A percentile compares a stretch with the other conserved stretches of the same genome.
Conservation (phyloP, 2,329 filamentous ascomycete genomes). For the Diaporthe amygdali region DNA sequence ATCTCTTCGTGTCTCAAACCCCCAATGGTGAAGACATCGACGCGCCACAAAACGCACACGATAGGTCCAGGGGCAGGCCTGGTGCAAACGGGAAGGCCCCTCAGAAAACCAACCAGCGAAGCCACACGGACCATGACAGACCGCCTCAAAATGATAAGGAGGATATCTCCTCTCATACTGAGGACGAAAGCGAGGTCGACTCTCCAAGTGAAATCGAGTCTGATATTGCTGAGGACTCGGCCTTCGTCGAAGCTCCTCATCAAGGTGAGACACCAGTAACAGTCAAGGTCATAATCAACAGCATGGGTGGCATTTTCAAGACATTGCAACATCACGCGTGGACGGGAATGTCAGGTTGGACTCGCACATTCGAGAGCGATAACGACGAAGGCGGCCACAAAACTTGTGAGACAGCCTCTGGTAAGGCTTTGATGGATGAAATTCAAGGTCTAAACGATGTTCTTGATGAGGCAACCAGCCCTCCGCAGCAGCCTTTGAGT, state of each 20-base stretch:
- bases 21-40: neutral
- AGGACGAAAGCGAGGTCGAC: neutral
- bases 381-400: neutral
- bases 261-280: neutral
- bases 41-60: neutral
- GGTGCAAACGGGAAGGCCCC: neutral
- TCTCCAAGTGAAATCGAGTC: neutral
- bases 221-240: neutral
- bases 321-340: constrained; percentile 18
- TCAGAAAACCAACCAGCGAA: neutral
- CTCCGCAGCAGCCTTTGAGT: neutral
- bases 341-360: constrained; percentile 5
- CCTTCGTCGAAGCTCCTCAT: constrained; percentile 18
- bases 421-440: neutral
- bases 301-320: constrained; percentile 16
- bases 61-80: neutral
- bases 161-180: neutral
- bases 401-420: neutral
- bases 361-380: neutral
- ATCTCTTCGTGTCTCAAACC: neutral
- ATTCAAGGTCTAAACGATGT: neutral
- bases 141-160: neutral
- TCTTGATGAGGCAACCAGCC: neutral
- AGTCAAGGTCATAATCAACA: constrained; percentile 2
- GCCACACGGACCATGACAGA: too few species aligned